A percentile compares a stretch with the other conserved stretches of the same genome.
Evolutionary conservation across 108 stramenopile genomes (phyloP).

Genomic region (Discostella stelligeroides): DNA sequence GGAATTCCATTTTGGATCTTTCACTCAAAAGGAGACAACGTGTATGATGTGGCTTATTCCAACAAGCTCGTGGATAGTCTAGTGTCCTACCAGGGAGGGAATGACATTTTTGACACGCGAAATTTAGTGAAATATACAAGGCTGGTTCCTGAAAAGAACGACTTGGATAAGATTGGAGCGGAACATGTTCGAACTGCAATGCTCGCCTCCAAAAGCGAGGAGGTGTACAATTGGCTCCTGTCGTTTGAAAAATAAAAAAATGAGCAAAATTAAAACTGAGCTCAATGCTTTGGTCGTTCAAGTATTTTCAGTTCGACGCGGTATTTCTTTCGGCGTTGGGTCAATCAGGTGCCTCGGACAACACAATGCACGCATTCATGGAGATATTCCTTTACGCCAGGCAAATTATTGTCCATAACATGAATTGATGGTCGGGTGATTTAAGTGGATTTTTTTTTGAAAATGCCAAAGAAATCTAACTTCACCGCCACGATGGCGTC

Average conservation of each 20-base stretch:
- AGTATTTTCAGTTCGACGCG: too few species aligned
- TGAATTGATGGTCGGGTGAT: not conserved
- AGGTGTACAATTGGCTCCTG: constrained; percentile 44
- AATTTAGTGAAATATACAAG: constrained; percentile 44
- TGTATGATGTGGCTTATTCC: constrained; percentile 44
- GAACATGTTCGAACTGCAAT: constrained; percentile 46
- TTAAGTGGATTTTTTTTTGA: too few species aligned
- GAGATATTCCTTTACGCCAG: too few species aligned
- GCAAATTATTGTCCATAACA: too few species aligned
- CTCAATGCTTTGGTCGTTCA: not conserved
- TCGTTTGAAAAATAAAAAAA: not conserved
- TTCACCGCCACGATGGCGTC: not conserved
- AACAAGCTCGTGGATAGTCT: constrained; percentile 45
- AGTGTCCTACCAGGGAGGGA: constrained; percentile 22
- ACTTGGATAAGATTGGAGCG: not conserved
- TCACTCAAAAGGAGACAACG: constrained; percentile 77
- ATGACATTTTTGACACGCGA: constrained; percentile 35
- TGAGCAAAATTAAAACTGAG: not conserved
- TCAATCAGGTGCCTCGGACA: too few species aligned
- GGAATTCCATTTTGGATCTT: constrained; percentile 77
- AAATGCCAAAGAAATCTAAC: not conserved
- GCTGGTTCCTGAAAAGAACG: constrained; percentile 24
- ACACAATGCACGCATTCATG: too few species aligned
- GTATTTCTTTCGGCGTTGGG: too few species aligned
- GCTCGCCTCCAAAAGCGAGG: constrained; percentile 30